Conservation (phyloP, 345 rosid species). For the Gossypium raimondii region DNA sequence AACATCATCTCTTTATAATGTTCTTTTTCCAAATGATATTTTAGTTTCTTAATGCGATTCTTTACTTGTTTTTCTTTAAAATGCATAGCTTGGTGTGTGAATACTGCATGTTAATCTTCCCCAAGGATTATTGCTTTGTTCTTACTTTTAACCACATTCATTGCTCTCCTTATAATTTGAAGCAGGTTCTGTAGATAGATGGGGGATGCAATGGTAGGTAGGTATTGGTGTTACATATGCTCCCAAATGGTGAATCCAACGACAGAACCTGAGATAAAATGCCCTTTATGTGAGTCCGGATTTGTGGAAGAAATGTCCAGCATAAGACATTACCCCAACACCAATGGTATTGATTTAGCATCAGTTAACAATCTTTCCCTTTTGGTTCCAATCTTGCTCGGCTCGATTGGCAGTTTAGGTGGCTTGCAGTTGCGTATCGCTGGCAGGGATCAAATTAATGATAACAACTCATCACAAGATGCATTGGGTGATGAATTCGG, state of each 20-base stretch:
- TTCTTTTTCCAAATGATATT: background rate
- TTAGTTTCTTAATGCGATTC: no score
- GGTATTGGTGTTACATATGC: slow-evolving; percentile 71
- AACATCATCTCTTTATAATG: background rate
- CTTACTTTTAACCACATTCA: background rate
- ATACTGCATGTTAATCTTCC: background rate
- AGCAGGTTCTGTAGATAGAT: slow-evolving; percentile 29
- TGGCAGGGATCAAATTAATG: slow-evolving; percentile 20
- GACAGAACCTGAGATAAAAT: slow-evolving; percentile 37
- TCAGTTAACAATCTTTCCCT: slow-evolving; percentile 31
- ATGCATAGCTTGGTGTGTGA: no score
- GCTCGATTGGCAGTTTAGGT: slow-evolving; percentile 32
- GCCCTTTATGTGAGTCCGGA: slow-evolving; percentile 53
- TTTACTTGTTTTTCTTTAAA: no score
- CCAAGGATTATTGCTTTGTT: background rate
- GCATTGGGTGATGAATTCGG: slow-evolving; percentile 24
- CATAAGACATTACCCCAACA: slow-evolving; percentile 17
- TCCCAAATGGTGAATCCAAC: slow-evolving; percentile 43
- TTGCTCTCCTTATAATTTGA: background rate
- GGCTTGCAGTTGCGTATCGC: slow-evolving; percentile 17
- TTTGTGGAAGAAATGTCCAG: slow-evolving; percentile 50
- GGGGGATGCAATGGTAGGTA: slow-evolving; percentile 47
- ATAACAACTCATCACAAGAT: slow-evolving; percentile 7
- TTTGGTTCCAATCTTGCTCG: slow-evolving; percentile 39
- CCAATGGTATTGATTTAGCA: slow-evolving; percentile 21